Conservation (phyloP, 2,329 filamentous ascomycete species). For the Metarhizium anisopliae region DNA sequence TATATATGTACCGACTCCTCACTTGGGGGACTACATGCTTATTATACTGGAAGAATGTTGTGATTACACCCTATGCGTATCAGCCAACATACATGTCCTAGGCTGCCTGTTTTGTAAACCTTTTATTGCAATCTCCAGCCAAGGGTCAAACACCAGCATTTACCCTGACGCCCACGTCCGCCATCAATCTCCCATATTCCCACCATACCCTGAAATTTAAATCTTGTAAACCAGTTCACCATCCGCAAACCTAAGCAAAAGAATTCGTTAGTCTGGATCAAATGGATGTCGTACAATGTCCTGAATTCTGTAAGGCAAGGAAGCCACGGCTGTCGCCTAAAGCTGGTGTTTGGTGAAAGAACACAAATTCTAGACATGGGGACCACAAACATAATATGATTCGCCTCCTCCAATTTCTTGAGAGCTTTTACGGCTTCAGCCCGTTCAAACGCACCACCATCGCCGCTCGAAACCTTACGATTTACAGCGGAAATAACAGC, state of each 20-base stretch:
- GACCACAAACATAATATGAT: constrained; percentile 80
- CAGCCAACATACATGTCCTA: too few relatives aligned
- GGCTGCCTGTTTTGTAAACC: too few relatives aligned
- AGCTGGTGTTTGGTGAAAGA: neutral
- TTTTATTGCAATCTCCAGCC: too few relatives aligned
- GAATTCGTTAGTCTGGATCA: neutral
- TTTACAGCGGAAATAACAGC: constrained; percentile 76
- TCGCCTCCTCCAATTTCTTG: constrained; percentile 68
- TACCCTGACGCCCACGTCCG: neutral
- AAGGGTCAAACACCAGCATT: too few relatives aligned
- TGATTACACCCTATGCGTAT: too few relatives aligned
- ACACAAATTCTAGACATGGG: neutral
- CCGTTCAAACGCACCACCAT: constrained; percentile 54
- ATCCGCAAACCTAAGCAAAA: constrained; percentile 39
- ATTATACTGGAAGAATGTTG: neutral
- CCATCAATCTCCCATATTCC: neutral
- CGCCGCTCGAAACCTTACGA: constrained; percentile 44
- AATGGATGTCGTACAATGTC: neutral
- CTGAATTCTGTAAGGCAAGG: neutral
- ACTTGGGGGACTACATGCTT: neutral
- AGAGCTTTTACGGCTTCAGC: constrained; percentile 71
- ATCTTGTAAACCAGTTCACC: constrained; percentile 65
- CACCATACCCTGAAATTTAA: constrained; percentile 23
- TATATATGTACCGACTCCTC: neutral
- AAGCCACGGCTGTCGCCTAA: neutral